Percentiles rank a stretch among this genome's conserved stretches.
phyloP scores from a whole-genome alignment of 768 basidiomycete species.

The Lyophyllum shimeji region DNA sequence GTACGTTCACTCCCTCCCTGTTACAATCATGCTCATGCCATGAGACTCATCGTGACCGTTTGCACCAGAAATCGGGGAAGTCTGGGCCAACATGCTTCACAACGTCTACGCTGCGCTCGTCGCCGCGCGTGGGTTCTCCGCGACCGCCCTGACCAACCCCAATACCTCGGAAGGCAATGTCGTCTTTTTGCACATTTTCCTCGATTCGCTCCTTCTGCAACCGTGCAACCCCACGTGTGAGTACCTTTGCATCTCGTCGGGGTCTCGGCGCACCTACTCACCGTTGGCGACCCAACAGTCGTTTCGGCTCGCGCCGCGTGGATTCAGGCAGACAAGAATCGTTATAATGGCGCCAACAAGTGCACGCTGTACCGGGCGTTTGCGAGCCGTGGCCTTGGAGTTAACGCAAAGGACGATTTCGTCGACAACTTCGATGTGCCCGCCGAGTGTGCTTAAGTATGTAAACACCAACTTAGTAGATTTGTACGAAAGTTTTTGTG shows the following conservation, averaged over 20 bases:
- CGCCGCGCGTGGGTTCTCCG: constrained; percentile 32
- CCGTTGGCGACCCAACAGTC: constrained; percentile 25
- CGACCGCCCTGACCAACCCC: constrained; percentile 39
- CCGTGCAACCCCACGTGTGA: constrained; percentile 51
- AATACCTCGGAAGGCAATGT: constrained; percentile 44
- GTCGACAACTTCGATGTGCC: constrained; percentile 29
- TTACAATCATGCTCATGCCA: neutral
- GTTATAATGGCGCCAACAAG: constrained; percentile 42
- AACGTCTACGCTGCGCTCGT: constrained; percentile 43
- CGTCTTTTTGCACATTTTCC: constrained; percentile 50
- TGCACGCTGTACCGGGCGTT: constrained; percentile 48
- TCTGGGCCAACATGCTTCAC: constrained; percentile 49
- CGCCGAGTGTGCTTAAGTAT: constrained; percentile 16
- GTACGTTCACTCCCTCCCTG: constrained; percentile 24
- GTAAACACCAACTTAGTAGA: neutral
- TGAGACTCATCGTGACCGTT: neutral
- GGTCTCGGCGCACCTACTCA: neutral
- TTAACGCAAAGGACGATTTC: constrained; percentile 21
- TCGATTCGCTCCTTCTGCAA: constrained; percentile 49
- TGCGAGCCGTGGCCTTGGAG: constrained; percentile 21
- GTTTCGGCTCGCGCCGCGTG: constrained; percentile 46
- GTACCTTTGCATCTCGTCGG: constrained; percentile 8
- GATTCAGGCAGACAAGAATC: constrained; percentile 52
- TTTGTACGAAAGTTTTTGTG: neutral
- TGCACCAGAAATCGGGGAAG: constrained; percentile 50